Percentiles rank a stretch among this genome's conserved stretches.
Conservation (phyloP, 2,329 filamentous ascomycete species). For the Hirsutella thompsonii region DNA sequence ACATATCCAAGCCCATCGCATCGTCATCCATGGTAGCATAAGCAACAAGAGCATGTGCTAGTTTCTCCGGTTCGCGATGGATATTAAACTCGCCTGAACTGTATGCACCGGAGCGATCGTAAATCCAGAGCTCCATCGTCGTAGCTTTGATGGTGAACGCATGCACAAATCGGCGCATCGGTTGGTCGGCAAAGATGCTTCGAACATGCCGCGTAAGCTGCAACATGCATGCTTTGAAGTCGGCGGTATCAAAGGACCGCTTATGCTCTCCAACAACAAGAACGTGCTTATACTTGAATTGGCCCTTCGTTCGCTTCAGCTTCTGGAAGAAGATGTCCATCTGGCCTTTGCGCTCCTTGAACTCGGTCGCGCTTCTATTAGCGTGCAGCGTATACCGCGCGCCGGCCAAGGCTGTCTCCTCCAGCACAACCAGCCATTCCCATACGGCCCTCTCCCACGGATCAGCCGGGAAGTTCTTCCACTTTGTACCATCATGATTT, state of each 20-base stretch:
- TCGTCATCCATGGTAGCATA: slow-evolving; percentile 8
- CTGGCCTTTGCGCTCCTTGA: slow-evolving; percentile 10
- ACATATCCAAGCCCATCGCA: slow-evolving; percentile 6
- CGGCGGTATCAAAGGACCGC: slow-evolving; percentile 4
- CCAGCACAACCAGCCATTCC: too few species aligned
- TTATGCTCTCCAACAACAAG: slow-evolving; percentile 10
- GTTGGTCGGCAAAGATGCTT: slow-evolving; percentile 5
- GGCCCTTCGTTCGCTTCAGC: background rate
- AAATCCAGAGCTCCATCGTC: slow-evolving; percentile 11
- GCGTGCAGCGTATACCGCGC: too few species aligned
- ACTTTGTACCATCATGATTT: too few species aligned
- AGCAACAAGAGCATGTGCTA: slow-evolving; percentile 8
- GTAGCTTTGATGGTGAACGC: slow-evolving; percentile 5
- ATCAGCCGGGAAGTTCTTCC: too few species aligned
- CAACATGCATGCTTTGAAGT: slow-evolving; percentile 8
- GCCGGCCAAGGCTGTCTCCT: too few species aligned
- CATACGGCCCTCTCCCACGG: too few species aligned
- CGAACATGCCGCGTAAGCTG: slow-evolving; percentile 9
- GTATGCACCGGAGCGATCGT: slow-evolving; percentile 10
- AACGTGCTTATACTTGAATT: slow-evolving; percentile 8
- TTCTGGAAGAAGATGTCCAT: slow-evolving; percentile 10
- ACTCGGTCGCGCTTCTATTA: slow-evolving; percentile 1
- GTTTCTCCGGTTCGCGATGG: slow-evolving; percentile 6
- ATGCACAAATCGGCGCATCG: slow-evolving; percentile 10
- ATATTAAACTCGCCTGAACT: slow-evolving; percentile 7